phyloP scores from a whole-genome alignment of 352 stramenopile species.

The Elongisporangium prolatum region DNA sequence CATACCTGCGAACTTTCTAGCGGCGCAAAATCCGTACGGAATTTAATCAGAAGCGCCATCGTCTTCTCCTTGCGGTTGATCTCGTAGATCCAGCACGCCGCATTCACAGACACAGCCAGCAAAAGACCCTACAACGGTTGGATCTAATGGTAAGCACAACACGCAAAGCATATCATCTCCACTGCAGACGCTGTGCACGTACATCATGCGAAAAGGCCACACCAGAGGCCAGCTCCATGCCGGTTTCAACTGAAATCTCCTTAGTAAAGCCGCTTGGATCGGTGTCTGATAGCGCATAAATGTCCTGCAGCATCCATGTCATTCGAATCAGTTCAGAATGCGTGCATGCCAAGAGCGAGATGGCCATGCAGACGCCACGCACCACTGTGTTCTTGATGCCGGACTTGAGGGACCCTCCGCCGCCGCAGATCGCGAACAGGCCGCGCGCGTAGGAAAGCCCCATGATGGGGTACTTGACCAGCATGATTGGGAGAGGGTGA shows the following conservation, averaged over 20 bases:
- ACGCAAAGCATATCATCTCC: neutral
- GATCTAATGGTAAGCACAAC: neutral
- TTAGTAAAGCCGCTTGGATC: conserved; percentile 65
- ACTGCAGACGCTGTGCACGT: neutral
- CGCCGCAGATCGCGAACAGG: conserved; percentile 77
- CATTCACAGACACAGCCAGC: conserved; percentile 72
- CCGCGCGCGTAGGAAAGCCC: conserved; percentile 67
- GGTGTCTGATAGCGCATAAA: conserved; percentile 62
- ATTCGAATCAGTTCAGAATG: conserved; percentile 2
- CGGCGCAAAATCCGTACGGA: conserved; percentile 75
- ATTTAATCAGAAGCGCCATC: conserved; percentile 68
- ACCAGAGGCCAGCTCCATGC: conserved; percentile 62
- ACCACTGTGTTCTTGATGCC: conserved; percentile 86
- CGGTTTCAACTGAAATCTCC: conserved; percentile 66
- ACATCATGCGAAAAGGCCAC: conserved; percentile 75
- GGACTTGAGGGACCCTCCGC: conserved; percentile 76
- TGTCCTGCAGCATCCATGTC: conserved; percentile 32
- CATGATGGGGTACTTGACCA: conserved; percentile 85
- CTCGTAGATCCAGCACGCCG: conserved; percentile 72
- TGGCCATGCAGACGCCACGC: conserved; percentile 14
- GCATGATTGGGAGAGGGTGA: conserved; percentile 28
- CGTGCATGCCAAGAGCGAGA: neutral
- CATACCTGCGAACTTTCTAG: conserved; percentile 63
- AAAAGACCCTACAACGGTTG: conserved; percentile 30
- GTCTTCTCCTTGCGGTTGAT: conserved; percentile 50